Percentiles rank a stretch among this genome's conserved stretches.
Conservation (phyloP, 179 eudicot genomes). For the Heliamphora pulchella region DNA sequence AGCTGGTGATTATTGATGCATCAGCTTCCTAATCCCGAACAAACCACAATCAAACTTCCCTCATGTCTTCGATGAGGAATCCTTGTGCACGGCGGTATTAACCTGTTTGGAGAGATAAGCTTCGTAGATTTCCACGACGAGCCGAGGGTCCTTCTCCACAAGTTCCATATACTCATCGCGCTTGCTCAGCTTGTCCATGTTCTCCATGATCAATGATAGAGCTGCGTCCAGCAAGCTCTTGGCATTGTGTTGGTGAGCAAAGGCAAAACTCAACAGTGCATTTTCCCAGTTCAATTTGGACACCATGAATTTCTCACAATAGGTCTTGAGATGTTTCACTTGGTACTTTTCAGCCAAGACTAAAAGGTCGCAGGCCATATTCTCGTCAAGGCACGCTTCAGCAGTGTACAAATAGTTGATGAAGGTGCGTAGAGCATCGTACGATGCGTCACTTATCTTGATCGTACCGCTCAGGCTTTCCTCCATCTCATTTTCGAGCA, state of each 20-base stretch:
- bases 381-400: slow-evolving; percentile 69
- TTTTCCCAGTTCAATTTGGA: slow-evolving; percentile 67
- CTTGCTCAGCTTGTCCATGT: slow-evolving; percentile 59
- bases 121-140: slow-evolving; percentile 70
- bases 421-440: slow-evolving; percentile 62
- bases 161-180: slow-evolving; percentile 65
- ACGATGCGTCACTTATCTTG: slow-evolving; percentile 64
- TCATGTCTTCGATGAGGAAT: slow-evolving; percentile 15
- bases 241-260: slow-evolving; percentile 76
- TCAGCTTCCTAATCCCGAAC: not conserved
- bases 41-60: not conserved
- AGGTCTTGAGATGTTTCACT: slow-evolving; percentile 67
- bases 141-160: slow-evolving; percentile 68
- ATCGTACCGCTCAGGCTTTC: slow-evolving; percentile 82
- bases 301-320: slow-evolving; percentile 67
- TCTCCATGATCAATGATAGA: slow-evolving; percentile 53
- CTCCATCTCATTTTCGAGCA: slow-evolving; percentile 84
- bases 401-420: slow-evolving; percentile 77
- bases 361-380: slow-evolving; percentile 63
- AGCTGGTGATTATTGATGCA: not conserved
- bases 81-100: slow-evolving; percentile 55
- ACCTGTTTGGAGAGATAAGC: slow-evolving; percentile 65
- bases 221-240: slow-evolving; percentile 56
- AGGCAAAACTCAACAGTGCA: slow-evolving; percentile 48
- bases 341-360: slow-evolving; percentile 73